These are phyloP conservation scores for Tulasnella sp. DNA, from an alignment of 768 basidiomycete species.

Conservation along the genomic window DNA sequence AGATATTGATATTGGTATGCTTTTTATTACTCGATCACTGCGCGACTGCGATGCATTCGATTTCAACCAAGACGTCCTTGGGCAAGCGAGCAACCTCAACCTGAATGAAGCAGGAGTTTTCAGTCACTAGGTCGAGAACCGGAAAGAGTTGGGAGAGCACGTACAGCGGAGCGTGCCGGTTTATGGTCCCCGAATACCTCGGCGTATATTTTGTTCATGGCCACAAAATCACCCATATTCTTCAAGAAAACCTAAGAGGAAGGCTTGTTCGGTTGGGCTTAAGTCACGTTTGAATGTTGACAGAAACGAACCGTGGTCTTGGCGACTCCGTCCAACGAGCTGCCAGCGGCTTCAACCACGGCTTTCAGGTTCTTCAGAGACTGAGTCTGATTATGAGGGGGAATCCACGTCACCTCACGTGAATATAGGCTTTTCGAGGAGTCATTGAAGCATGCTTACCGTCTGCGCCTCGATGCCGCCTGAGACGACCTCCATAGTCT, in stretches of 20 bases:
- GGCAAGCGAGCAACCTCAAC: conserved; percentile 49
- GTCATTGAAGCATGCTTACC: conserved; percentile 21
- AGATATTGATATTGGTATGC: too few relatives aligned
- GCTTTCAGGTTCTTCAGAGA: conserved; percentile 77
- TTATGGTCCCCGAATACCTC: conserved; percentile 83
- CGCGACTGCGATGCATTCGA: conserved; percentile 64
- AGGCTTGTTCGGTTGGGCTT: not conserved
- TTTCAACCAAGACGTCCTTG: conserved; percentile 83
- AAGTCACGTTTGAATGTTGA: not conserved
- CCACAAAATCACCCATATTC: conserved; percentile 79
- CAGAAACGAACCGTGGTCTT: conserved; percentile 71
- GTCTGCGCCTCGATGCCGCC: conserved; percentile 76
- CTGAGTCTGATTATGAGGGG: conserved; percentile 37
- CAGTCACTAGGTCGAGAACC: not conserved
- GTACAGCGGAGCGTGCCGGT: conserved; percentile 82
- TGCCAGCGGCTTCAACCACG: conserved; percentile 74
- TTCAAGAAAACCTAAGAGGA: conserved; percentile 73
- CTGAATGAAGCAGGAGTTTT: not conserved
- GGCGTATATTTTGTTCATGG: conserved; percentile 73
- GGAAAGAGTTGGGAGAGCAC: not conserved
- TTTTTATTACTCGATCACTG: not conserved
- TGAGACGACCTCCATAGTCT: conserved; percentile 54
- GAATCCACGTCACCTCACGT: too few relatives aligned
- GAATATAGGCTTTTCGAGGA: too few relatives aligned
- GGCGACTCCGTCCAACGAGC: conserved; percentile 66